Evolutionary conservation across 202 grass and related monocot genomes (phyloP).

Genomic region (Eragrostis tef): DNA sequence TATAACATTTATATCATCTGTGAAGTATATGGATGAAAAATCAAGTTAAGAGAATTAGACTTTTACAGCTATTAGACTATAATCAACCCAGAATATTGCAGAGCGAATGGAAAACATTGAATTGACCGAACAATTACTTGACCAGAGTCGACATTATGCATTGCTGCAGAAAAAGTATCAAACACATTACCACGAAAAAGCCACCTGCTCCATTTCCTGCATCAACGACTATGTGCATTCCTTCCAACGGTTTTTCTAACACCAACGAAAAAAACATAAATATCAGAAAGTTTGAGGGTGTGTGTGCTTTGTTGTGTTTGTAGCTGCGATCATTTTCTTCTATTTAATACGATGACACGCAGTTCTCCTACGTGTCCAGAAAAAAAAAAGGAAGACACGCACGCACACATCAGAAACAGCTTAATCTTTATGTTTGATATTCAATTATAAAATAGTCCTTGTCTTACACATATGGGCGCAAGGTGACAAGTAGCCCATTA

Average conservation of each 20-base stretch:
- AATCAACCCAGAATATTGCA: slow-evolving; percentile 24
- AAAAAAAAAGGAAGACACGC: no score
- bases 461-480: background rate
- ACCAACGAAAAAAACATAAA: slow-evolving; percentile 43
- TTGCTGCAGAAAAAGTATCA: slow-evolving; percentile 20
- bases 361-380: background rate
- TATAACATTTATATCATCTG: background rate
- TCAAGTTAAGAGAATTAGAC: slow-evolving; percentile 5
- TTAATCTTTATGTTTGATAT: slow-evolving; percentile 37
- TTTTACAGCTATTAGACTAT: background rate
- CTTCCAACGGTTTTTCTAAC: slow-evolving; percentile 88
- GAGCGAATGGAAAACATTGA: background rate
- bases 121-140: slow-evolving; percentile 11
- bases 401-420: slow-evolving; percentile 29
- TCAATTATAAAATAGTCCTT: slow-evolving; percentile 11
- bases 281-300: background rate
- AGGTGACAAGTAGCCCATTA: background rate
- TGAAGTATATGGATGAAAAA: background rate
- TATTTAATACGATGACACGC: background rate
- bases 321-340: background rate
- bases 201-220: slow-evolving; percentile 94
- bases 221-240: slow-evolving; percentile 88
- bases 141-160: background rate
- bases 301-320: background rate
- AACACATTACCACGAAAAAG: slow-evolving; percentile 92